Conservation (phyloP, 179 eudicot genomes). For the Monotropa hypopitys region DNA sequence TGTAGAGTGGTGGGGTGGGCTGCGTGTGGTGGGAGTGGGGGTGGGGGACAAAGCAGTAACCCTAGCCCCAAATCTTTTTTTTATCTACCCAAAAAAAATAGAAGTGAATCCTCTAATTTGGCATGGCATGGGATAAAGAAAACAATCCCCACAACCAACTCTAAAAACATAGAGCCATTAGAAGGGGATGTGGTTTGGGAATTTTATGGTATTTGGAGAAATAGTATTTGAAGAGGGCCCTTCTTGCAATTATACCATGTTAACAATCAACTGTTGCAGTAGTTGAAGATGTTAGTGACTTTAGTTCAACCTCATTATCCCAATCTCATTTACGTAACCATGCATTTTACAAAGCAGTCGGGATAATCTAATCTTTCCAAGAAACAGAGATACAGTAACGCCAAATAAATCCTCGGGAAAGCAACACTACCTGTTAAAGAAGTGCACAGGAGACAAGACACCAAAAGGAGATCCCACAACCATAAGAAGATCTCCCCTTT, state of each 20-base stretch:
- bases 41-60: neutral
- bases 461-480: constrained; percentile 84
- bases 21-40: neutral
- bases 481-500: constrained; percentile 62
- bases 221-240: neutral
- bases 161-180: neutral
- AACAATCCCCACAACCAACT: neutral
- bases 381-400: neutral
- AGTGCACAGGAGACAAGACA: constrained; percentile 68
- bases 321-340: neutral
- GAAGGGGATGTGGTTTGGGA: neutral
- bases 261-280: neutral
- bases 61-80: neutral
- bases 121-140: neutral
- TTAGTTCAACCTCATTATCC: neutral
- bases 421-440: constrained; percentile 65
- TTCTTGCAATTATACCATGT: neutral
- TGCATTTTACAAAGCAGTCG: neutral
- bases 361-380: neutral
- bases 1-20: too few relatives aligned
- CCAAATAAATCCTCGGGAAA: neutral
- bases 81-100: neutral
- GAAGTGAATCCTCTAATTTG: neutral
- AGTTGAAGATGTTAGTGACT: neutral
- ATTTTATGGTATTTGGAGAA: neutral